Evolutionary conservation across 2,329 filamentous ascomycete genomes (phyloP).

Genomic region (Botrytis cinerea): DNA sequence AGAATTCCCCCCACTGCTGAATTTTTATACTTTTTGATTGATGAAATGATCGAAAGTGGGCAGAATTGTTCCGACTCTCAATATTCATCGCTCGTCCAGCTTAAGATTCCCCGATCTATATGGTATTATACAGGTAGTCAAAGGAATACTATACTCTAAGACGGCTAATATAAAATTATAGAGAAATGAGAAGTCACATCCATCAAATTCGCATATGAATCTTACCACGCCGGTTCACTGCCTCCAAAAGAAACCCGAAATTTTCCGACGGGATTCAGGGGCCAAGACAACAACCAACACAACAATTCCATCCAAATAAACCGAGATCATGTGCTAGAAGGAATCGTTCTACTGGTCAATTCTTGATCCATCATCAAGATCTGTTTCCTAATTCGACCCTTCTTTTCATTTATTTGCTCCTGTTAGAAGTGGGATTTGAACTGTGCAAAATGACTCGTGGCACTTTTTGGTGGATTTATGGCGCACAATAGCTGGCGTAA

Average conservation of each 20-base stretch:
- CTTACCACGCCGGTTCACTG: neutral
- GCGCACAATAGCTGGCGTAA: neutral
- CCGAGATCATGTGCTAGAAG: neutral
- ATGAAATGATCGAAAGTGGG: slow-evolving; percentile 2
- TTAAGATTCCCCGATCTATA: neutral
- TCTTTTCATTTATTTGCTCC: neutral
- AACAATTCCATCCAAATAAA: neutral
- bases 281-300: neutral
- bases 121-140: neutral
- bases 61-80: neutral
- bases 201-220: neutral
- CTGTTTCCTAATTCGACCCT: neutral
- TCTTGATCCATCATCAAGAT: neutral
- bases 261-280: slow-evolving; percentile 10
- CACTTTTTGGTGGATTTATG: slow-evolving; percentile 11
- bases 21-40: neutral
- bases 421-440: slow-evolving; percentile 14
- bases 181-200: neutral
- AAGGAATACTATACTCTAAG: neutral
- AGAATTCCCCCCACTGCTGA: slow-evolving; percentile 13
- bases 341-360: neutral
- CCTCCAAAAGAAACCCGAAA: slow-evolving; percentile 8
- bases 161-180: neutral
- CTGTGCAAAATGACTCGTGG: slow-evolving; percentile 18
- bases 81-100: neutral